These are phyloP conservation scores for Sphaerobolus stellatus DNA, from an alignment of 1,284 basidiomycete species.

Conservation along the genomic window DNA sequence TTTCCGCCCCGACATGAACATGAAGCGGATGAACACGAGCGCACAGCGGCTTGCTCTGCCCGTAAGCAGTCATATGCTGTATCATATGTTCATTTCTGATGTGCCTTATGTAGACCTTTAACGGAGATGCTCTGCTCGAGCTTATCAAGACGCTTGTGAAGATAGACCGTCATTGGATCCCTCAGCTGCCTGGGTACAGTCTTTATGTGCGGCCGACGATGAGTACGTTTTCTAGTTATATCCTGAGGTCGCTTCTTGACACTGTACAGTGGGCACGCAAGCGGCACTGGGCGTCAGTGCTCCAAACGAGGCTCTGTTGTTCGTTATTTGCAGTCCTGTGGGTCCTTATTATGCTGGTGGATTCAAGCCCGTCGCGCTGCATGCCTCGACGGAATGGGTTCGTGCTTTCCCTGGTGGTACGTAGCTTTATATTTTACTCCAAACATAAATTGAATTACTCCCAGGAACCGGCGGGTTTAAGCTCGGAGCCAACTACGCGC, in stretches of 20 bases:
- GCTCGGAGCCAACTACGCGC: constrained; percentile 89
- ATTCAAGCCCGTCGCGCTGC: constrained; percentile 93
- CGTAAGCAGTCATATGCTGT: constrained; percentile 42
- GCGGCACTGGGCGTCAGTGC: constrained; percentile 86
- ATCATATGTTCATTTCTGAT: background rate
- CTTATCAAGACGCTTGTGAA: constrained; percentile 89
- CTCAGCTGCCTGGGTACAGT: constrained; percentile 85
- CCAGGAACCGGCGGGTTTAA: constrained; percentile 87
- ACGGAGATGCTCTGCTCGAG: constrained; percentile 76
- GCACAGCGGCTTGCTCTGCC: constrained; percentile 75
- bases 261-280: constrained; percentile 82
- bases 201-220: constrained; percentile 86
- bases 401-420: constrained; percentile 88
- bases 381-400: constrained; percentile 88
- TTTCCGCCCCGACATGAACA: constrained; percentile 98
- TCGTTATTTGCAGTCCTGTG: constrained; percentile 91
- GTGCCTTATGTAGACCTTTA: constrained; percentile 59
- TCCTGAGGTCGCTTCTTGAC: background rate
- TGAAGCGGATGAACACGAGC: constrained; percentile 87
- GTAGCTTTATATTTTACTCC: constrained; percentile 16
- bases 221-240: constrained; percentile 45
- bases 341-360: constrained; percentile 95
- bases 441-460: background rate
- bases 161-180: constrained; percentile 92
- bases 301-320: constrained; percentile 86